Evolutionary conservation across 306 rosid species (phyloP).

Genomic region (Vigna reflexopilosa): DNA sequence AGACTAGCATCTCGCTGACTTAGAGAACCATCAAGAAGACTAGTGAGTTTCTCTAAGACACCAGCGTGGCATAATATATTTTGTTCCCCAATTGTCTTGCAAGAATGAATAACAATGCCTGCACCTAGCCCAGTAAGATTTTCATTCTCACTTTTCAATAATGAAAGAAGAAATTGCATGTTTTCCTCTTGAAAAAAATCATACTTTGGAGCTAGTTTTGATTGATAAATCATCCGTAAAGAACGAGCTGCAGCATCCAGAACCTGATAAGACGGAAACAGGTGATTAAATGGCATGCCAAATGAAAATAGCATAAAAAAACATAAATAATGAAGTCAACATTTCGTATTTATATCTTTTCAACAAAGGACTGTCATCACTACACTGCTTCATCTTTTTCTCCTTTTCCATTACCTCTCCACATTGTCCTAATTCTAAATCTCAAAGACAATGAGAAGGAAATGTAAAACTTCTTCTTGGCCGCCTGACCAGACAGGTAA

Average conservation of each 20-base stretch:
- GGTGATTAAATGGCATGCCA: conserved; percentile 7
- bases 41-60: conserved; percentile 66
- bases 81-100: conserved; percentile 69
- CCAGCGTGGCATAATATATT: conserved; percentile 69
- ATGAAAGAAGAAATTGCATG: conserved; percentile 74
- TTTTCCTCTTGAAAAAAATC: conserved; percentile 68
- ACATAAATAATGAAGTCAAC: conserved; percentile 8
- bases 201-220: conserved; percentile 87
- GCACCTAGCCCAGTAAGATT: conserved; percentile 92
- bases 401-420: not conserved
- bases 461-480: not conserved
- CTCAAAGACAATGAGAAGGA: conserved; percentile 13
- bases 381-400: not conserved
- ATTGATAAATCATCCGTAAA: conserved; percentile 87
- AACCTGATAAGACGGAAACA: conserved; percentile 58
- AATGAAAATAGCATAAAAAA: conserved; percentile 21
- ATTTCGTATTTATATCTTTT: conserved; percentile 13
- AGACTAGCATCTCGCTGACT: conserved; percentile 92
- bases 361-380: conserved; percentile 1
- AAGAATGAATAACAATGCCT: conserved; percentile 84
- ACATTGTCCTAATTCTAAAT: conserved; percentile 2
- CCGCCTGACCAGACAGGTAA: not conserved
- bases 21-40: conserved; percentile 82
- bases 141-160: conserved; percentile 81
- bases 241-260: conserved; percentile 94